phyloP scores from a whole-genome alignment of 441 rosid species.

The Gossypium gossypioides region DNA sequence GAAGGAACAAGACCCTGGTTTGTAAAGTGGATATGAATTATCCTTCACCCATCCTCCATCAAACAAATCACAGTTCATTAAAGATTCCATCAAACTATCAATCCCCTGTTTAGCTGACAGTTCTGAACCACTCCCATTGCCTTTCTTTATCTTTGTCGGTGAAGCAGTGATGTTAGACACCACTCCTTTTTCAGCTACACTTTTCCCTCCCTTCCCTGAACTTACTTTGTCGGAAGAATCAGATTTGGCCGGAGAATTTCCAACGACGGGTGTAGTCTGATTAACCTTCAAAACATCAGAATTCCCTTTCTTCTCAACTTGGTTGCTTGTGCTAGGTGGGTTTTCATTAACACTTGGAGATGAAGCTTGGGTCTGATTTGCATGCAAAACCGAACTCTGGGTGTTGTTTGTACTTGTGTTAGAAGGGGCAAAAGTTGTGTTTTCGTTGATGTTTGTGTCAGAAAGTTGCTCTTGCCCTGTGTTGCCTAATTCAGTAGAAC shows the following conservation, averaged over 20 bases:
- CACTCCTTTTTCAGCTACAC: conserved; percentile 15
- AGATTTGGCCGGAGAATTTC: conserved; percentile 14
- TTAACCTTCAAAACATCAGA: conserved; percentile 16
- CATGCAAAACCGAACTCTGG: conserved; percentile 13
- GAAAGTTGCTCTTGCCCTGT: neutral
- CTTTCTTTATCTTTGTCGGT: conserved; percentile 20
- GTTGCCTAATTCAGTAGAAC: conserved; percentile 4
- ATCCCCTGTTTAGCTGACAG: conserved; percentile 28
- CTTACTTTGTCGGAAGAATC: conserved; percentile 7
- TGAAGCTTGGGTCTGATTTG: conserved; percentile 21
- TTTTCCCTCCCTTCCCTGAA: conserved; percentile 19
- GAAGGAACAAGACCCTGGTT: conserved; percentile 69
- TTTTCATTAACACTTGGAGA: neutral
- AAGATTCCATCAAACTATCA: conserved; percentile 26
- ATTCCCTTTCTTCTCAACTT: neutral
- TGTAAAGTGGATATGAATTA: conserved; percentile 79
- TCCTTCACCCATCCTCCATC: conserved; percentile 81
- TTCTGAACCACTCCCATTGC: conserved; percentile 20
- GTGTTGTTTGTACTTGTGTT: conserved; percentile 6
- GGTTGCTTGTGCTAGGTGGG: conserved; percentile 1
- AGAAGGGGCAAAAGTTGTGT: conserved; percentile 15
- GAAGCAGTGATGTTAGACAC: conserved; percentile 32
- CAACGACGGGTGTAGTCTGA: conserved; percentile 22
- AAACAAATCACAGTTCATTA: conserved; percentile 65
- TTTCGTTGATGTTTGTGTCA: conserved; percentile 18